phyloP scores from a whole-genome alignment of 208 protist species.

The Leishmania martiniquensis region DNA sequence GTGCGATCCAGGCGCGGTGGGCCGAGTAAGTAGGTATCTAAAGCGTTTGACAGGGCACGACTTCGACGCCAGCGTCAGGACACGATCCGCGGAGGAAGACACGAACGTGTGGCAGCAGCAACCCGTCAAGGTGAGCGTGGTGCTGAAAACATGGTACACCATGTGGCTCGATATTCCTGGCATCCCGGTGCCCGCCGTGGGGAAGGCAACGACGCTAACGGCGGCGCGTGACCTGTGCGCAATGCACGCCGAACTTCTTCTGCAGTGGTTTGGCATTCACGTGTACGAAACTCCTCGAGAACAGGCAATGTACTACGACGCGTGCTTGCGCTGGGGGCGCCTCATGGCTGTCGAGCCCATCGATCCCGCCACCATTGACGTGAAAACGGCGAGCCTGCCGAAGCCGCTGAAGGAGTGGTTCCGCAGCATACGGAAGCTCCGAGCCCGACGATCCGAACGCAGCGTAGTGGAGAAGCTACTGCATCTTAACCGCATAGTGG shows the following conservation, averaged over 20 bases:
- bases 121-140: constrained; percentile 1
- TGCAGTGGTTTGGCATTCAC: constrained; percentile 61
- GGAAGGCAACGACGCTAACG: constrained; percentile 51
- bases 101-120: constrained; percentile 12
- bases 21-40: constrained; percentile 43
- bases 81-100: constrained; percentile 19
- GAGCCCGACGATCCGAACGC: constrained; percentile 28
- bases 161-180: constrained; percentile 16
- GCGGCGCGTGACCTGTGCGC: constrained; percentile 54
- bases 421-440: constrained; percentile 28
- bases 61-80: constrained; percentile 6
- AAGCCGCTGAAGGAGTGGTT: constrained; percentile 67
- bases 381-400: constrained; percentile 9
- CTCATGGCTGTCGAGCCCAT: constrained; percentile 29
- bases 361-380: constrained; percentile 15
- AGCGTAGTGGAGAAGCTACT: constrained; percentile 43
- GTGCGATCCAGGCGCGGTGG: constrained; percentile 37
- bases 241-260: constrained; percentile 75
- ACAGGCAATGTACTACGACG: constrained; percentile 66
- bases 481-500: constrained; percentile 34
- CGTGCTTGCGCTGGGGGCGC: constrained; percentile 62
- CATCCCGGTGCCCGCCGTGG: constrained; percentile 33
- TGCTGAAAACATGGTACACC: constrained; percentile 31
- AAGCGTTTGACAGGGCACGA: constrained; percentile 7
- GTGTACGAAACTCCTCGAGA: constrained; percentile 23